These are phyloP conservation scores for Heimioporus retisporus DNA, from an alignment of 1,284 basidiomycete genomes.

Conservation along the genomic window DNA sequence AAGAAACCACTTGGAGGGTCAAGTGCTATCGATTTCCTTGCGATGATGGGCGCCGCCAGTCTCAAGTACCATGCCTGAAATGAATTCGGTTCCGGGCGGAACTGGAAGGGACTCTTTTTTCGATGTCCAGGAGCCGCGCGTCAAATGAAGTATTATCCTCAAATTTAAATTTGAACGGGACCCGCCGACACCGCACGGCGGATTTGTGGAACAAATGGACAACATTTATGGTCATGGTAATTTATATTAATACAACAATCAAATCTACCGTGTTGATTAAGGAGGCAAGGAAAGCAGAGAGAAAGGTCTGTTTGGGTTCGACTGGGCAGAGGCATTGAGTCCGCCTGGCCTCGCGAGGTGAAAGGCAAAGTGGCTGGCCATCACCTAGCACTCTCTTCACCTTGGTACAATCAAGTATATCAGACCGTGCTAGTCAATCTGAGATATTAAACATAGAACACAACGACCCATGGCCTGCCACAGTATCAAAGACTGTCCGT, in stretches of 20 bases:
- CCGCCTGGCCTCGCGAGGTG: too few relatives aligned
- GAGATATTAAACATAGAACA: too few relatives aligned
- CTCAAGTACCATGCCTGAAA: conserved; percentile 31
- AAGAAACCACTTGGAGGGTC: conserved; percentile 34
- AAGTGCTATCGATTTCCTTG: conserved; percentile 30
- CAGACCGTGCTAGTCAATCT: too few relatives aligned
- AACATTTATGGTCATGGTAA: conserved; percentile 23
- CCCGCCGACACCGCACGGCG: not conserved
- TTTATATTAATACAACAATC: conserved; percentile 29
- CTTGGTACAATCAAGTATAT: too few relatives aligned
- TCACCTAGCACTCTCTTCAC: too few relatives aligned
- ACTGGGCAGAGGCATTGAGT: too few relatives aligned
- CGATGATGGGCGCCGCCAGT: conserved; percentile 30
- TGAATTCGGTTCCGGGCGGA: conserved; percentile 29
- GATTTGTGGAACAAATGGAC: too few relatives aligned
- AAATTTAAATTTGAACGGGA: conserved; percentile 24
- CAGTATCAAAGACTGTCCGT: too few relatives aligned
- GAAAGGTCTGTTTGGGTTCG: too few relatives aligned
- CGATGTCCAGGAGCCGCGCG: conserved; percentile 26
- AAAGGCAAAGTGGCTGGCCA: too few relatives aligned
- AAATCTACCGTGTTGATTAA: not conserved
- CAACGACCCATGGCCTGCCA: too few relatives aligned
- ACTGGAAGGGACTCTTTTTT: conserved; percentile 29
- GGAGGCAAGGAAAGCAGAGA: too few relatives aligned
- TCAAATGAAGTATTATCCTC: not conserved